phyloP scores from a whole-genome alignment of 2,329 filamentous ascomycete species.

The Sporothrix euskadiensis region DNA sequence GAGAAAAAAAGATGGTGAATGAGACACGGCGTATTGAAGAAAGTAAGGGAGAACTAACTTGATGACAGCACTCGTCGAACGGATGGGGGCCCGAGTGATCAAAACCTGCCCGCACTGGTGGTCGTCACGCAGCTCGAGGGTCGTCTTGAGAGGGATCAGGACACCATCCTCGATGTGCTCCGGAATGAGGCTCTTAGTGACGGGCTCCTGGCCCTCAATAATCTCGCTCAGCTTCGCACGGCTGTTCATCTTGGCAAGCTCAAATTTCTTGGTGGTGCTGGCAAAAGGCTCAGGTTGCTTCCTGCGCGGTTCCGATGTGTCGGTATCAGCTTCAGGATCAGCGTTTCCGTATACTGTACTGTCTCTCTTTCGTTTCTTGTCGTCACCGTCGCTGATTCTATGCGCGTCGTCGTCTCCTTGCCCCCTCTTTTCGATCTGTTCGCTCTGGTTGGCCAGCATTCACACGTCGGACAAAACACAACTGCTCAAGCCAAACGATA shows the following conservation, averaged over 20 bases:
- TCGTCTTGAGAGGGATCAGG: slow-evolving; percentile 64
- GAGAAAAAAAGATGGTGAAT: neutral
- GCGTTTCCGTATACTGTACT: neutral
- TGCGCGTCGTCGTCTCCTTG: slow-evolving; percentile 23
- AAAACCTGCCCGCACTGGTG: slow-evolving; percentile 63
- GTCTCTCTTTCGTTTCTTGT: slow-evolving; percentile 28
- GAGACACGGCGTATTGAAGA: neutral
- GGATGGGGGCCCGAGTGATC: slow-evolving; percentile 70
- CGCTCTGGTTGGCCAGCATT: slow-evolving; percentile 24
- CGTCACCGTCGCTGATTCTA: slow-evolving; percentile 25
- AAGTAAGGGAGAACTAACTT: slow-evolving; percentile 54
- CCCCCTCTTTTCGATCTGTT: slow-evolving; percentile 23
- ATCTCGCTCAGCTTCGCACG: slow-evolving; percentile 30
- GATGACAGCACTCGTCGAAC: slow-evolving; percentile 70
- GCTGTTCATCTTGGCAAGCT: slow-evolving; percentile 32
- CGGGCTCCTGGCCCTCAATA: slow-evolving; percentile 38
- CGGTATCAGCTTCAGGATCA: neutral
- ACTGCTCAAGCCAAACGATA: neutral
- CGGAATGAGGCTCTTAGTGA: slow-evolving; percentile 40
- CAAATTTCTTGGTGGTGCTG: slow-evolving; percentile 20
- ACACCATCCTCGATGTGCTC: slow-evolving; percentile 48
- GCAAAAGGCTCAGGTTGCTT: neutral
- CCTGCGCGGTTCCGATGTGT: neutral
- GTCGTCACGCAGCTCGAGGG: slow-evolving; percentile 61
- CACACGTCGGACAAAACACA: slow-evolving; percentile 19